Conservation (phyloP, 192 early-diverging fungal species). For the Phlyctochytrium arcticum region DNA sequence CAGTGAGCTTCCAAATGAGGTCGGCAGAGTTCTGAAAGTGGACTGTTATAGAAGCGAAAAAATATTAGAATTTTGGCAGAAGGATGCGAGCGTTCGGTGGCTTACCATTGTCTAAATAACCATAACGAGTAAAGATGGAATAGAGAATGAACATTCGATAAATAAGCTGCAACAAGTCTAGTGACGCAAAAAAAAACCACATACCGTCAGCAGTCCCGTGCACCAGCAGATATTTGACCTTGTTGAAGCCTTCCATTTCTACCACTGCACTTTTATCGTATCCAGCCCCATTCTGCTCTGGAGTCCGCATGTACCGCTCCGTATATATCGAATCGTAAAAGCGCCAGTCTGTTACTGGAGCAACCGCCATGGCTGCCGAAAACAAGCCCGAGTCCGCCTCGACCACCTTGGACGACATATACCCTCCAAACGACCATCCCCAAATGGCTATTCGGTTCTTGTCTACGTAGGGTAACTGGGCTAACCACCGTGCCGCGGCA, state of each 20-base stretch:
- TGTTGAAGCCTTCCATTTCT: constrained; percentile 78
- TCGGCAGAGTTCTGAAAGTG: constrained; percentile 88
- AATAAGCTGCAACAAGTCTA: neutral
- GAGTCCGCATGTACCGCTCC: constrained; percentile 94
- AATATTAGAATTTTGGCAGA: neutral
- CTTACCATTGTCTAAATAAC: too few relatives aligned
- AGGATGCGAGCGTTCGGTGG: too few relatives aligned
- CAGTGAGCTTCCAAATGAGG: constrained; percentile 73
- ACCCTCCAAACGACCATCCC: constrained; percentile 98
- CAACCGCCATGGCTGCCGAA: constrained; percentile 84
- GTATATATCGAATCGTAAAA: constrained; percentile 88
- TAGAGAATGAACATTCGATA: neutral
- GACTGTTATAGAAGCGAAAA: constrained; percentile 45
- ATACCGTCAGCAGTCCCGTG: constrained; percentile 91
- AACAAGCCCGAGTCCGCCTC: constrained; percentile 83
- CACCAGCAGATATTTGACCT: constrained; percentile 74
- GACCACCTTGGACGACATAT: constrained; percentile 75
- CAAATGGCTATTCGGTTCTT: constrained; percentile 78
- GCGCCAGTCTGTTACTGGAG: constrained; percentile 93
- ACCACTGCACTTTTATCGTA: constrained; percentile 73
- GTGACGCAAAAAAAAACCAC: neutral
- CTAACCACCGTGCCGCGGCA: constrained; percentile 69
- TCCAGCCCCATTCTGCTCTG: constrained; percentile 67
- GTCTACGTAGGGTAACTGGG: constrained; percentile 72
- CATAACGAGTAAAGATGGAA: neutral